A percentile compares a stretch with the other conserved stretches of the same genome.
phyloP scores from a whole-genome alignment of 495 filamentous ascomycete genomes.

The Lepidopterella palustris region DNA sequence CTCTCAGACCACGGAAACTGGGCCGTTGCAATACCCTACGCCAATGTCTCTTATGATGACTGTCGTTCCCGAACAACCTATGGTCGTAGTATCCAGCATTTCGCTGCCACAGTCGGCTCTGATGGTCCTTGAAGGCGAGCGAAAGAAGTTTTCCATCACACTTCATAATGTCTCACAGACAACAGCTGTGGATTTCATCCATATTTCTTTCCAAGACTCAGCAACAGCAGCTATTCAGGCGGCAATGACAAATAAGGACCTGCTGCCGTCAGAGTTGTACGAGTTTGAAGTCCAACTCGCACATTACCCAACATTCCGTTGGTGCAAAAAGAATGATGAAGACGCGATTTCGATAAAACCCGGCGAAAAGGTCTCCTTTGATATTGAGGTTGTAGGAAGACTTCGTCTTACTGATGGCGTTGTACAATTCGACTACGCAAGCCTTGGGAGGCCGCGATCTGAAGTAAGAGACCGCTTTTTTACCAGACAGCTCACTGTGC shows the following conservation, averaged over 20 bases:
- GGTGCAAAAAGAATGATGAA: slow-evolving; percentile 47
- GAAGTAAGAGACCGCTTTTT: slow-evolving; percentile 70
- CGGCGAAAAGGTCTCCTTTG: slow-evolving; percentile 63
- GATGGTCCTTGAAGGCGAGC: slow-evolving; percentile 87
- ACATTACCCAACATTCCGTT: slow-evolving; percentile 64
- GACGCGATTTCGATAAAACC: slow-evolving; percentile 52
- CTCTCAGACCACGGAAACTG: slow-evolving; percentile 32
- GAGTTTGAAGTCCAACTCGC: slow-evolving; percentile 74
- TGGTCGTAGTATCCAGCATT: slow-evolving; percentile 64
- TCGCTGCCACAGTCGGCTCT: slow-evolving; percentile 78
- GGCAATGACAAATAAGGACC: slow-evolving; percentile 66
- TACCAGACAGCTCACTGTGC: slow-evolving; percentile 74
- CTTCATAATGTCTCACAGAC: slow-evolving; percentile 66
- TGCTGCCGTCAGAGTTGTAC: slow-evolving; percentile 69
- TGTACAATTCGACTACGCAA: slow-evolving; percentile 78
- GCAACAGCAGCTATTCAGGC: slow-evolving; percentile 68
- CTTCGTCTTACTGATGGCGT: slow-evolving; percentile 74
- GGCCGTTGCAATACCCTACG: slow-evolving; percentile 17
- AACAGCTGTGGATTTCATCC: slow-evolving; percentile 70
- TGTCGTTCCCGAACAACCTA: slow-evolving; percentile 71
- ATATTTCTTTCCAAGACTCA: slow-evolving; percentile 86
- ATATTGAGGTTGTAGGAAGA: slow-evolving; percentile 78
- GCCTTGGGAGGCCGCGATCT: slow-evolving; percentile 55
- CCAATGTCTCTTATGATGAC: slow-evolving; percentile 52
- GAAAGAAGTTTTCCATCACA: slow-evolving; percentile 67